A percentile compares a stretch with the other conserved stretches of the same genome.
phyloP scores from a whole-genome alignment of 225 moss, liverwort and hornwort species.

The Sphagnum tenellum region DNA sequence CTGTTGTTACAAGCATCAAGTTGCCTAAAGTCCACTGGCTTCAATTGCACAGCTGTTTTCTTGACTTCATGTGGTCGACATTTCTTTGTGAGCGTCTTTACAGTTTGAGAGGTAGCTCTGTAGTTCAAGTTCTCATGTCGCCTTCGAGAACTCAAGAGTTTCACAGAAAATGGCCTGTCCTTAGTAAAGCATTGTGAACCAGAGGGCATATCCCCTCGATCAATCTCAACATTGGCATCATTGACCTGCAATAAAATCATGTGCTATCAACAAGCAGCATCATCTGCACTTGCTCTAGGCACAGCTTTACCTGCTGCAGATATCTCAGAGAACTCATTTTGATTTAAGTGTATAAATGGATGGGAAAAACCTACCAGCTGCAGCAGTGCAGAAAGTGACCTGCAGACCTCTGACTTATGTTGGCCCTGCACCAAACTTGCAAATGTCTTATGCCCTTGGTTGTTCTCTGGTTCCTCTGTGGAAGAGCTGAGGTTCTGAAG shows the following conservation, averaged over 20 bases:
- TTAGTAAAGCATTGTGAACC: constrained; percentile 39
- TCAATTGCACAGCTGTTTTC: constrained; percentile 1
- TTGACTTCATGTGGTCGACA: not conserved
- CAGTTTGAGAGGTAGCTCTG: constrained; percentile 14
- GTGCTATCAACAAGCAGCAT: not conserved
- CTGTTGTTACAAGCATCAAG: too few species aligned
- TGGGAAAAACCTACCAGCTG: constrained; percentile 32
- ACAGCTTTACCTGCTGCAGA: too few species aligned
- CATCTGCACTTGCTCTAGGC: too few species aligned
- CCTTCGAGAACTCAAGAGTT: constrained; percentile 24
- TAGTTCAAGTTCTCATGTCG: constrained; percentile 30
- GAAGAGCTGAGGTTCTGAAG: constrained; percentile 16
- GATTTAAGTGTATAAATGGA: not conserved
- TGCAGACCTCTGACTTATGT: constrained; percentile 30
- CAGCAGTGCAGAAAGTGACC: constrained; percentile 47
- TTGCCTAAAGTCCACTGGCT: not conserved
- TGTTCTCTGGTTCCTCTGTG: constrained; percentile 7
- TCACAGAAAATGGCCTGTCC: constrained; percentile 31
- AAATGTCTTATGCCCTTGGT: constrained; percentile 22
- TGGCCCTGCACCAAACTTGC: constrained; percentile 37
- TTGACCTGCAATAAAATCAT: constrained; percentile 26
- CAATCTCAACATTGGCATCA: constrained; percentile 42
- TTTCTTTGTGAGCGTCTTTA: constrained; percentile 3
- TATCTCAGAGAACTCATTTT: not conserved
- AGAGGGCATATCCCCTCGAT: constrained; percentile 15